Evolutionary conservation across 306 rosid genomes (phyloP), one percentile per base, ranked within the genome.

Genomic region (Vicia villosa): DNA sequence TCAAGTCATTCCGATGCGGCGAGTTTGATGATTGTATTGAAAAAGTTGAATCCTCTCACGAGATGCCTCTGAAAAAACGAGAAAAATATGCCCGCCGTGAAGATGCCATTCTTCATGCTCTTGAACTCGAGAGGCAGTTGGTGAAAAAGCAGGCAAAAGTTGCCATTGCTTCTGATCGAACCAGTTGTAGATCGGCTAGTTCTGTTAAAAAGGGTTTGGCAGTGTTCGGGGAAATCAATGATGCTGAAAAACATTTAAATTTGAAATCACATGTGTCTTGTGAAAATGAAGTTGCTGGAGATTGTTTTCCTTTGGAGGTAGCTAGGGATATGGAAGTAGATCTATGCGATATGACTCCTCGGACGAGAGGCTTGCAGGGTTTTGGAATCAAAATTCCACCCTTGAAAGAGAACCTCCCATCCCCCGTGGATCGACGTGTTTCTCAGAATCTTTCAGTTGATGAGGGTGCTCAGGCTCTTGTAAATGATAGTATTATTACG

Each of bases 31-130:
- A 85, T 63, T 92, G 96, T 73, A 92, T 92, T 78, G 89, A 82
- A 72, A 89, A 78, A 85, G 96, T 92, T 36, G 98, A 90, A 63
- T 80, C 93, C 36, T 68, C 96, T 0, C 93, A 89, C 69, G 95
- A 91, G 41, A 84, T 85, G 87, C 96, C 96, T 1, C 73, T 85
- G 68, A 92, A 90, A 83, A 92, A 92, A 80, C 79, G 98, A 72
- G 98, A 92, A 84, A 92, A 92, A 67, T 92, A 92, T 64, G 98
- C 98, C 22, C 88, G 96, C 21, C 83, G 96, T 46, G 98, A 92
- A 83, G 98, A 92, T 81, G 98, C 98, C 47, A 86, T 92, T 80
- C 89, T 92, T 66, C 98, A 92, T 66, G 98, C 98, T 5, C 96
- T 92, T 71, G 93, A 90, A 40, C 98, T 92, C 45, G 96, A 92